phyloP scores from a whole-genome alignment of 2,329 filamentous ascomycete species.

The Gnomoniopsis smithogilvyi region DNA sequence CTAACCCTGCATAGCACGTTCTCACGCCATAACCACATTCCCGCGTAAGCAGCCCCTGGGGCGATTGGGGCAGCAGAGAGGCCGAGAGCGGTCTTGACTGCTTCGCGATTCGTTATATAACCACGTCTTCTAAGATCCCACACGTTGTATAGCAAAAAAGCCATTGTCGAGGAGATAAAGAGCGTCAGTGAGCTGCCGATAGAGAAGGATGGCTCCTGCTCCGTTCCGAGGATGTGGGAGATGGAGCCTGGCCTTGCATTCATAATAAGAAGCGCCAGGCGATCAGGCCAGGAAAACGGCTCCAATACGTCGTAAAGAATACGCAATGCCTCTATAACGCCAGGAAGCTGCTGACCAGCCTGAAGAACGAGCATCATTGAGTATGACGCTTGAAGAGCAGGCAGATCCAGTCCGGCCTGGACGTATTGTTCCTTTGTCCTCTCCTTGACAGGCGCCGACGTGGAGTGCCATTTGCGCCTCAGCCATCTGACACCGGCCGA shows the following conservation, averaged over 20 bases:
- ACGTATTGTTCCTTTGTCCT: background rate
- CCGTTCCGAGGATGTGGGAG: background rate
- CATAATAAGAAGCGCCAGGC: no score
- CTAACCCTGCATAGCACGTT: slow-evolving; percentile 1
- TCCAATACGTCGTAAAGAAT: background rate
- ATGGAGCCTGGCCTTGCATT: background rate
- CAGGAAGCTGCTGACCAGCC: slow-evolving; percentile 3
- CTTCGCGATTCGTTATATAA: background rate
- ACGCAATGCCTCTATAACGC: background rate
- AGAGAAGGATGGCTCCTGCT: background rate
- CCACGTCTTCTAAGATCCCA: slow-evolving; percentile 10
- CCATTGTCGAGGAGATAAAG: slow-evolving; percentile 5
- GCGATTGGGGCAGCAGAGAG: slow-evolving; percentile 1
- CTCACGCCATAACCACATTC: slow-evolving; percentile 16
- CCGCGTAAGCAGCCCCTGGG: slow-evolving; percentile 8
- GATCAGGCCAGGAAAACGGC: background rate
- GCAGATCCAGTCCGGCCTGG: no score
- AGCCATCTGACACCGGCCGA: background rate
- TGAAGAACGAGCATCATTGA: slow-evolving; percentile 1
- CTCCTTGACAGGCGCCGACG: background rate
- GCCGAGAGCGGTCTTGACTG: background rate
- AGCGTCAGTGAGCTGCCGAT: background rate
- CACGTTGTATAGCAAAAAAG: slow-evolving; percentile 11
- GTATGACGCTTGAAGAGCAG: background rate
- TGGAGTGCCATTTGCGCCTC: background rate